phyloP scores from a whole-genome alignment of 2,329 filamentous ascomycete genomes.

The Penicillium olsonii region DNA sequence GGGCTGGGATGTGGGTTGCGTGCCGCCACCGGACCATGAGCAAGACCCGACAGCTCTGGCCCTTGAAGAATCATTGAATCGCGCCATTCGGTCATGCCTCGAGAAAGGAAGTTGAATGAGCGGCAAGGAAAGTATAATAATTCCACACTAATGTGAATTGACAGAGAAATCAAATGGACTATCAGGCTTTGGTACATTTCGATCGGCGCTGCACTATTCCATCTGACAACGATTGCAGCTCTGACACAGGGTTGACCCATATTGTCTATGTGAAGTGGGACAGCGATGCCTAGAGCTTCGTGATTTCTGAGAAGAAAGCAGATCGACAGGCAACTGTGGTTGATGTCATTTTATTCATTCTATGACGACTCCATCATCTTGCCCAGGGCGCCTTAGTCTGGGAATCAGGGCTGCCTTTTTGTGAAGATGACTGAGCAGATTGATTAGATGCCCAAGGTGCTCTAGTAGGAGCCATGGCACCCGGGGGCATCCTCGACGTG shows the following conservation, averaged over 20 bases:
- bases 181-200: no score
- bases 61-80: no score
- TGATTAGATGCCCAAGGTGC: constrained; percentile 34
- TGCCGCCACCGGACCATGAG: not conserved
- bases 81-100: no score
- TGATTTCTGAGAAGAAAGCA: not conserved
- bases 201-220: no score
- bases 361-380: constrained; percentile 17
- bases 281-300: no score
- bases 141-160: no score
- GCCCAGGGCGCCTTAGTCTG: constrained; percentile 45
- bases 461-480: constrained; percentile 33
- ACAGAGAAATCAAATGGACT: not conserved
- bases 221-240: no score
- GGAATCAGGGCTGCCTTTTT: constrained; percentile 17
- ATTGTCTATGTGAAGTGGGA: no score
- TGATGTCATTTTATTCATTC: not conserved
- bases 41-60: not conserved
- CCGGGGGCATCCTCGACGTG: constrained; percentile 31
- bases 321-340: not conserved
- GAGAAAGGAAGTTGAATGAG: not conserved
- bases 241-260: no score
- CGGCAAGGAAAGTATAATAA: not conserved
- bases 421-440: constrained; percentile 15
- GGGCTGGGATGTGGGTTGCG: not conserved